A percentile compares a stretch with the other conserved stretches of the same genome.
Conservation (phyloP, 2,329 filamentous ascomycete genomes). For the Lecanicillium sp. region DNA sequence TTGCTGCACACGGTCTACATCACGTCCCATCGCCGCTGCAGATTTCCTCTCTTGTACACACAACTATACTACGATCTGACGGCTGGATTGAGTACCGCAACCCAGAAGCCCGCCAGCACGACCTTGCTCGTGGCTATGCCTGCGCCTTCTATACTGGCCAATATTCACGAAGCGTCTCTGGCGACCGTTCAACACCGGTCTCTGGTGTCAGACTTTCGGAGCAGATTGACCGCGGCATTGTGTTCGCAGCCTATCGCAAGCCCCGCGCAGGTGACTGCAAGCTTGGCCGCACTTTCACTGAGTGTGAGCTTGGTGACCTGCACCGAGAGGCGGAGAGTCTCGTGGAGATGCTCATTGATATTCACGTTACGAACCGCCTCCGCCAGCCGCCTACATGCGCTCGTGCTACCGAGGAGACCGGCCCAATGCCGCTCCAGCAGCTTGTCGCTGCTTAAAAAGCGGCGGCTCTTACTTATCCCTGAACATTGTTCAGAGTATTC, state of each 20-base stretch:
- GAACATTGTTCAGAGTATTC: neutral
- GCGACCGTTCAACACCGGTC: conserved; percentile 16
- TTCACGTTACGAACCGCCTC: conserved; percentile 32
- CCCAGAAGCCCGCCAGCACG: conserved; percentile 29
- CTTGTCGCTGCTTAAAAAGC: conserved; percentile 2
- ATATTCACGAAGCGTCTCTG: conserved; percentile 19
- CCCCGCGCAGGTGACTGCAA: conserved; percentile 30
- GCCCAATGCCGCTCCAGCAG: conserved; percentile 27
- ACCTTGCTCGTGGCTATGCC: conserved; percentile 45
- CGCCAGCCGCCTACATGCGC: conserved; percentile 20
- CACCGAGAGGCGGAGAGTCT: conserved; percentile 43
- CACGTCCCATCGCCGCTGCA: conserved; percentile 44
- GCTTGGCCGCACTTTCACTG: conserved; percentile 24
- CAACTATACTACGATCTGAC: conserved; percentile 38
- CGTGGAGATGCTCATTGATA: conserved; percentile 45
- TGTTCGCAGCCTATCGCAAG: conserved; percentile 49
- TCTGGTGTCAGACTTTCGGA: conserved; percentile 15
- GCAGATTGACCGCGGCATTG: conserved; percentile 41
- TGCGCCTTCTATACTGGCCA: conserved; percentile 43
- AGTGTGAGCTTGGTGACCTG: conserved; percentile 37
- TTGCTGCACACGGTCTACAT: conserved; percentile 47
- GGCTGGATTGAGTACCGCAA: conserved; percentile 48
- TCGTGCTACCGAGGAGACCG: conserved; percentile 26
- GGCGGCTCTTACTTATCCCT: neutral
- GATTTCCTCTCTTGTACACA: conserved; percentile 41